Percentiles rank a stretch among this genome's conserved stretches.
Evolutionary conservation across 2,329 filamentous ascomycete genomes (phyloP).

Genomic region (Clarireedia paspali): DNA sequence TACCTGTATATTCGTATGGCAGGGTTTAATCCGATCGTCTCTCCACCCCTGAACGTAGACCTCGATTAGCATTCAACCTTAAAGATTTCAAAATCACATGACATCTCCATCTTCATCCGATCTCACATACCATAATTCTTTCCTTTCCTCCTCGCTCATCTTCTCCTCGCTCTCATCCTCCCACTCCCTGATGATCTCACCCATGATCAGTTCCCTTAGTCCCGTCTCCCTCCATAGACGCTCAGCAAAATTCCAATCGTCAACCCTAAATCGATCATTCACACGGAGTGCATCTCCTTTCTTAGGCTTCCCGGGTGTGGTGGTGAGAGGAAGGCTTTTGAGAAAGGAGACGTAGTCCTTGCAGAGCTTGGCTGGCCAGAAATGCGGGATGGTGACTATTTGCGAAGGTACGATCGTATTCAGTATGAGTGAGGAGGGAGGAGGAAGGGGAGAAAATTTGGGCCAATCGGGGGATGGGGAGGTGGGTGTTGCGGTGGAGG

Average conservation of each 20-base stretch:
- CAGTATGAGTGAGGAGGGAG: constrained; percentile 47
- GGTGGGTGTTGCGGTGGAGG: constrained; percentile 6
- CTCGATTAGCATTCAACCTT: not conserved
- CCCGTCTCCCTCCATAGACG: constrained; percentile 72
- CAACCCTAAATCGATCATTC: constrained; percentile 81
- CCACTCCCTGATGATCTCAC: constrained; percentile 13
- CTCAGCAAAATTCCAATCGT: constrained; percentile 67
- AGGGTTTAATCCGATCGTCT: constrained; percentile 75
- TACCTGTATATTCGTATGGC: constrained; percentile 91
- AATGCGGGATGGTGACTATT: constrained; percentile 54
- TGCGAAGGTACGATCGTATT: constrained; percentile 45
- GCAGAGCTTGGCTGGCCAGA: constrained; percentile 56
- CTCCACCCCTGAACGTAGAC: constrained; percentile 59
- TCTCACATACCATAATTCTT: constrained; percentile 23
- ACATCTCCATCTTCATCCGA: not conserved
- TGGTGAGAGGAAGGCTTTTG: constrained; percentile 48
- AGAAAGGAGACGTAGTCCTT: constrained; percentile 58
- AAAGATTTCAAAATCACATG: not conserved
- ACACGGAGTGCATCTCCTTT: constrained; percentile 65
- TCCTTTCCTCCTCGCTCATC: constrained; percentile 22
- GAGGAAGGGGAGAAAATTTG: constrained; percentile 47
- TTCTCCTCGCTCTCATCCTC: constrained; percentile 24
- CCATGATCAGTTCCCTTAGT: constrained; percentile 45
- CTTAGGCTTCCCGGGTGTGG: constrained; percentile 58
- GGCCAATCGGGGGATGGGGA: constrained; percentile 49